These are phyloP conservation scores for Aspergillus sparsus DNA, from an alignment of 495 filamentous ascomycete genomes.

Conservation along the genomic window DNA sequence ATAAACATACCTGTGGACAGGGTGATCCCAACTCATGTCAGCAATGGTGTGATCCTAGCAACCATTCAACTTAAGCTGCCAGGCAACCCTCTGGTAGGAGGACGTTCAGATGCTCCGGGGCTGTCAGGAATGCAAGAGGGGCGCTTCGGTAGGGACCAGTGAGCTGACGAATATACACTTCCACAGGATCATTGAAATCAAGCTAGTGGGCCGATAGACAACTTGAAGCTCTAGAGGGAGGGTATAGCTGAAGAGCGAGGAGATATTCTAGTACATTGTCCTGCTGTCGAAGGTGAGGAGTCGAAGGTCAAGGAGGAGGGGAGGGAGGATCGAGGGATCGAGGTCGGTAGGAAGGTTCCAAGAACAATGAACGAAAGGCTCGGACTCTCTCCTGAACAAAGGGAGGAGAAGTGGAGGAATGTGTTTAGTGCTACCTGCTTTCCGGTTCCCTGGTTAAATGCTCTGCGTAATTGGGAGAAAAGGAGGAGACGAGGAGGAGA, in stretches of 20 bases:
- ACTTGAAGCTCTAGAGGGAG: conserved; percentile 12
- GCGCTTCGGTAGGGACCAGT: conserved; percentile 29
- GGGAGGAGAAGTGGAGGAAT: conserved; percentile 35
- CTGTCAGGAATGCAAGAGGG: conserved; percentile 38
- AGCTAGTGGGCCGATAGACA: conserved; percentile 67
- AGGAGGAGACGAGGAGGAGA: background rate
- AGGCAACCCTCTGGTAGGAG: conserved; percentile 36
- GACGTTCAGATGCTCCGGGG: conserved; percentile 25
- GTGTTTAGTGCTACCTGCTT: conserved; percentile 16
- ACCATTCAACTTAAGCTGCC: conserved; percentile 46
- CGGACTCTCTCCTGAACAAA: conserved; percentile 25
- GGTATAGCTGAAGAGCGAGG: background rate
- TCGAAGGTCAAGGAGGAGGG: conserved; percentile 23
- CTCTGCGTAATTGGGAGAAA: conserved; percentile 6
- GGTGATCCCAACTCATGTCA: conserved; percentile 76
- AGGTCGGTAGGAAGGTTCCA: conserved; percentile 22
- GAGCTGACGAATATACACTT: conserved; percentile 29
- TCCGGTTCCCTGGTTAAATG: background rate
- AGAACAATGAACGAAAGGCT: conserved; percentile 10
- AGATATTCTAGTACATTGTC: conserved; percentile 19
- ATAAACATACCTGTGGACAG: conserved; percentile 65
- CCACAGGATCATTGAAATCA: conserved; percentile 37
- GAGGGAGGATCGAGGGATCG: conserved; percentile 14
- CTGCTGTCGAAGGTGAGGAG: conserved; percentile 7
- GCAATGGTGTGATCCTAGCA: conserved; percentile 45